phyloP scores from a whole-genome alignment of 306 rosid genomes.

The Trichosanthes truncata region DNA sequence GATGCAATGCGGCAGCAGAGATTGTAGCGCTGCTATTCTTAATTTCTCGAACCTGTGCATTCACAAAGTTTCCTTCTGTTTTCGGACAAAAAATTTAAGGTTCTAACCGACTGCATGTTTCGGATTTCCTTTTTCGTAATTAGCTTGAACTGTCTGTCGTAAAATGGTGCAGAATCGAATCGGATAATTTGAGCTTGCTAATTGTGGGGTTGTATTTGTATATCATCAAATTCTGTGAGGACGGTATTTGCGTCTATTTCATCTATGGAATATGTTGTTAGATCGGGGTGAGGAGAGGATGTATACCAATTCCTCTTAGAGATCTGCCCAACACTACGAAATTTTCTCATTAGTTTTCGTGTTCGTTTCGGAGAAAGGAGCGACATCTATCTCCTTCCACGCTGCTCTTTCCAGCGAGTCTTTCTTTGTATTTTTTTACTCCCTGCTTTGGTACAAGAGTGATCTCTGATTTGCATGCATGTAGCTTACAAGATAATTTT shows the following conservation, averaged over 20 bases:
- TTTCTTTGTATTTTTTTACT: background rate
- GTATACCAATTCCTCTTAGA: background rate
- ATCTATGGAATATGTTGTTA: background rate
- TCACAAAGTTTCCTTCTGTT: background rate
- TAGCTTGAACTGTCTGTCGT: background rate
- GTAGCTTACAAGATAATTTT: background rate
- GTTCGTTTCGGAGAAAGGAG: background rate
- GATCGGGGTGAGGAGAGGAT: background rate
- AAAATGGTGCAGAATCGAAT: background rate
- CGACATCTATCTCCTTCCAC: background rate
- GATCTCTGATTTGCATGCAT: background rate
- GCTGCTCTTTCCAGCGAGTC: background rate
- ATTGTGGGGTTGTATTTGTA: background rate
- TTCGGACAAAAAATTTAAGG: background rate
- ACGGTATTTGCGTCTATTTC: background rate
- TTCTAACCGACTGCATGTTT: constrained; percentile 1
- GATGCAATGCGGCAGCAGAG: constrained; percentile 4
- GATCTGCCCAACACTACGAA: background rate
- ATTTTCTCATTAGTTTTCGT: background rate
- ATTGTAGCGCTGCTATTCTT: background rate
- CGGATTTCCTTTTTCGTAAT: background rate
- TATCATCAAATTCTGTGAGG: background rate
- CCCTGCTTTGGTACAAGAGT: background rate
- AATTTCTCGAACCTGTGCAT: background rate
- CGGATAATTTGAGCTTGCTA: background rate